A percentile compares a stretch with the other conserved stretches of the same genome.
These are phyloP conservation scores for Nemania abortiva DNA, from an alignment of 2,329 filamentous ascomycete genomes.

Conservation along the genomic window DNA sequence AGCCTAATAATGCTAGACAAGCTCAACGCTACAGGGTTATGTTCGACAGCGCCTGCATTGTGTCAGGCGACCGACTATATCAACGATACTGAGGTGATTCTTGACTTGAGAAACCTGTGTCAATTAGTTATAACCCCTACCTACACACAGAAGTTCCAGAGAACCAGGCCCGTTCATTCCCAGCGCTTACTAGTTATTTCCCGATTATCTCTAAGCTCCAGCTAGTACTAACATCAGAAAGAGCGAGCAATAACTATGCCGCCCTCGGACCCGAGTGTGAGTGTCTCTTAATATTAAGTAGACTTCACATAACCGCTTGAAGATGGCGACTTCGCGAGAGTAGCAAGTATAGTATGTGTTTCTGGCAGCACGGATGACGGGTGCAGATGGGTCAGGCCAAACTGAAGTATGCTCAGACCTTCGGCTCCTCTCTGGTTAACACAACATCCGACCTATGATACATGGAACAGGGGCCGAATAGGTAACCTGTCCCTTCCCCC, in stretches of 20 bases:
- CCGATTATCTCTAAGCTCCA: no score
- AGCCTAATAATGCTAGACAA: background rate
- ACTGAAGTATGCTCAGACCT: constrained; percentile 13
- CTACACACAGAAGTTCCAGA: no score
- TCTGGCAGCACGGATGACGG: background rate
- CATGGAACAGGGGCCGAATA: background rate
- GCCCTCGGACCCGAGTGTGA: no score
- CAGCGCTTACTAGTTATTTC: no score
- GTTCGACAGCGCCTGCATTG: background rate
- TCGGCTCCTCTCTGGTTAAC: background rate
- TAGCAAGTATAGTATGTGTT: background rate
- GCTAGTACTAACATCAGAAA: no score
- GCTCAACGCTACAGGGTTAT: background rate
- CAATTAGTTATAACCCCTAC: no score
- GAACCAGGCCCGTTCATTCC: no score
- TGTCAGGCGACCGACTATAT: no score
- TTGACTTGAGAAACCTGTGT: no score
- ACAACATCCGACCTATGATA: background rate
- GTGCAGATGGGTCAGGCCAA: background rate
- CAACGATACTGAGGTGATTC: no score
- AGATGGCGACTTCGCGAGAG: background rate
- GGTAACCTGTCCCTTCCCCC: background rate
- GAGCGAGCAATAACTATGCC: no score
- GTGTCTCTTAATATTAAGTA: background rate
- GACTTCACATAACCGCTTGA: background rate